These are phyloP conservation scores for Hypoxylon perforatum DNA, from an alignment of 495 filamentous ascomycete species.

Conservation along the genomic window DNA sequence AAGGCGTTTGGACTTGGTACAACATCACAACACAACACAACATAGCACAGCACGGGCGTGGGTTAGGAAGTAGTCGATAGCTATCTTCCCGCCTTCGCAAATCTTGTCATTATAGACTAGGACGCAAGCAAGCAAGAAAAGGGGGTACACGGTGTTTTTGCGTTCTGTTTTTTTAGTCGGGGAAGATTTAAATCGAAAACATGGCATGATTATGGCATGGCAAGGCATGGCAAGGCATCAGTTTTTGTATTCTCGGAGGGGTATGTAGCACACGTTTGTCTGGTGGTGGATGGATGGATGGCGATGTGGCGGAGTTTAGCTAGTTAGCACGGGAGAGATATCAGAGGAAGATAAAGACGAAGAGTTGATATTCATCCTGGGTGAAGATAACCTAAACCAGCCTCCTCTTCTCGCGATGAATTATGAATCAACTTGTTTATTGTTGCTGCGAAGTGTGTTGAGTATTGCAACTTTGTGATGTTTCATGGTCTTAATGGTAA, in stretches of 20 bases:
- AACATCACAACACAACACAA: too few relatives aligned
- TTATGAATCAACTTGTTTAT: background rate
- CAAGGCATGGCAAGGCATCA: conserved; percentile 9
- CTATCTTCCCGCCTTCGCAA: background rate
- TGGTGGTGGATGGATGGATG: conserved; percentile 2
- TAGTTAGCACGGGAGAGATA: conserved; percentile 9
- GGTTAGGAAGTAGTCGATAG: conserved; percentile 13
- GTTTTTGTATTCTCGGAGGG: background rate
- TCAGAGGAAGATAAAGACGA: conserved; percentile 8
- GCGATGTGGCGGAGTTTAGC: background rate
- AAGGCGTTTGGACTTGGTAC: conserved; percentile 25
- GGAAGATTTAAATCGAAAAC: conserved; percentile 9
- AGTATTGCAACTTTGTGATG: background rate
- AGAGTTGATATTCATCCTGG: conserved; percentile 19
- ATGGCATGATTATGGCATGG: conserved; percentile 11
- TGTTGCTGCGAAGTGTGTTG: background rate
- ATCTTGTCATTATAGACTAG: conserved; percentile 9
- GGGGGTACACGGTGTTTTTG: background rate
- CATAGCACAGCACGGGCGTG: too few relatives aligned
- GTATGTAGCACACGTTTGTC: conserved; percentile 1
- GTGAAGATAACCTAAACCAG: conserved; percentile 1
- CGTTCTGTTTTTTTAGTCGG: background rate
- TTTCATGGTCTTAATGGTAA: background rate
- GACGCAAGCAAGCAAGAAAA: conserved; percentile 14
- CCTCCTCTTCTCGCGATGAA: conserved; percentile 7